These are phyloP conservation scores for Ganoderma lingzhi DNA, from an alignment of 1,284 basidiomycete species.

Conservation along the genomic window DNA sequence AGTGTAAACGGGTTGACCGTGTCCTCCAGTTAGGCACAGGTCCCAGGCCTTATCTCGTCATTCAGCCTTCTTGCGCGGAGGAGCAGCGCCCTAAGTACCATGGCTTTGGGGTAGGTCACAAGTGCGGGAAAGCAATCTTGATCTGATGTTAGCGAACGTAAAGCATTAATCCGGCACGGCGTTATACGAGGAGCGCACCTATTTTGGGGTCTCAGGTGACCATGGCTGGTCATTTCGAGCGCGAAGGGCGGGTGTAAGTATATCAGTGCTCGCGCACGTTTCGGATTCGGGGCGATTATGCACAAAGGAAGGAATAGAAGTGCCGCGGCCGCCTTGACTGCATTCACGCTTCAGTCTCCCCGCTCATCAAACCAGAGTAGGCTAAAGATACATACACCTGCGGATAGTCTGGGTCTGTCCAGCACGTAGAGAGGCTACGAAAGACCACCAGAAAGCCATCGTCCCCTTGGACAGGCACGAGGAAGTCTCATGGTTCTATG, in stretches of 20 bases:
- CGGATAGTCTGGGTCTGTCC: neutral
- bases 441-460: neutral
- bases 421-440: neutral
- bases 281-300: neutral
- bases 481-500: neutral
- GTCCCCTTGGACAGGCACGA: neutral
- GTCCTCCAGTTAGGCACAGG: conserved; percentile 22
- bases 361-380: neutral
- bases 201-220: conserved; percentile 18
- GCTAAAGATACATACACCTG: neutral
- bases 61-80: conserved; percentile 2
- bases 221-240: neutral
- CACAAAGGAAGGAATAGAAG: neutral
- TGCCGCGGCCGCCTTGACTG: neutral
- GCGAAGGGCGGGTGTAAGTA: neutral
- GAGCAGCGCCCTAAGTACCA: conserved; percentile 11
- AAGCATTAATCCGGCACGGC: neutral
- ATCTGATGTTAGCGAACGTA: conserved; percentile 20
- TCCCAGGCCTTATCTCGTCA: conserved; percentile 30
- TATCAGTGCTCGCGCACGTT: neutral
- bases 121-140: conserved; percentile 20
- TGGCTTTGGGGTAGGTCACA: conserved; percentile 20
- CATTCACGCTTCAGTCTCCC: neutral
- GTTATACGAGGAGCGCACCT: conserved; percentile 12
- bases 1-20: conserved; percentile 4